A percentile compares a stretch with the other conserved stretches of the same genome.
Evolutionary conservation across 306 rosid species (phyloP).

Genomic region (Cucumis melo): DNA sequence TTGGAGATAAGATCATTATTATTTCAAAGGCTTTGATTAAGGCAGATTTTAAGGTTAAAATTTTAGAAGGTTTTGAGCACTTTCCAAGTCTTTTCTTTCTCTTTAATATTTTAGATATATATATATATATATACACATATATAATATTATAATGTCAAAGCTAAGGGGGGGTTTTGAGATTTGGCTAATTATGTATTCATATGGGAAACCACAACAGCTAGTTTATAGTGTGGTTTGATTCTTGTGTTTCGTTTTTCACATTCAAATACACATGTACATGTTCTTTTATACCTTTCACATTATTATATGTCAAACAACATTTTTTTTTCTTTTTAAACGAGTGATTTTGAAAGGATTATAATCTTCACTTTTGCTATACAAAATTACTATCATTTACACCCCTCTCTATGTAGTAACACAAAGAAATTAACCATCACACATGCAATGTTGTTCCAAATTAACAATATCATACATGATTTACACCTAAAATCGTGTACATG

Average conservation of each 20-base stretch:
- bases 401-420: too few species aligned
- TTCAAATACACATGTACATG: background rate
- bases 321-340: too few species aligned
- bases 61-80: background rate
- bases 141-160: background rate
- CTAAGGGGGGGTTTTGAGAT: background rate
- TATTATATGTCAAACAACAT: background rate
- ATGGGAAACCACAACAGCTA: constrained; percentile 2
- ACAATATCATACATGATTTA: too few species aligned
- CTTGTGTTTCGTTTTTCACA: background rate
- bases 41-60: constrained; percentile 2
- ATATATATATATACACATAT: too few species aligned
- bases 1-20: background rate
- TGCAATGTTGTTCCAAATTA: too few species aligned
- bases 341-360: too few species aligned
- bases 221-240: background rate
- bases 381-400: too few species aligned
- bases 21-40: background rate
- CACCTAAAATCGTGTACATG: too few species aligned
- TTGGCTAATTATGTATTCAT: background rate
- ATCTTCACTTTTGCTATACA: too few species aligned
- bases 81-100: background rate
- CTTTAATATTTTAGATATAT: background rate
- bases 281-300: background rate
- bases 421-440: too few species aligned